phyloP scores from a whole-genome alignment of 1,284 basidiomycete genomes.

The Flammula alnicola region DNA sequence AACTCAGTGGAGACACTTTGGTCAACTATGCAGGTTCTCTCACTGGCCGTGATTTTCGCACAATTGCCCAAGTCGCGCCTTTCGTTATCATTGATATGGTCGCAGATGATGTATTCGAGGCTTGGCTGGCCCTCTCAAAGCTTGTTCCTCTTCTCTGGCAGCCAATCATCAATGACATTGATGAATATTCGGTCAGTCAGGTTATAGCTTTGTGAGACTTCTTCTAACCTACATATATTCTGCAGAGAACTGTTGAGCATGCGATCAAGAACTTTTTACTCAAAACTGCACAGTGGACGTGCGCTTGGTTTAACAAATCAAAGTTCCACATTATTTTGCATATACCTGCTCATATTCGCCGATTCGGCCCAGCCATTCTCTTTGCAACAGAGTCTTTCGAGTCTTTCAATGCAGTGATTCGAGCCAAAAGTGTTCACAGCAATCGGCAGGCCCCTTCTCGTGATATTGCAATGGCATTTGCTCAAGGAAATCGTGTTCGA shows the following conservation, averaged over 20 bases:
- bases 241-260: slow-evolving; percentile 22
- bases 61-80: too few species aligned
- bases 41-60: neutral
- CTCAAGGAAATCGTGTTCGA: too few species aligned
- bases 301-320: slow-evolving; percentile 44
- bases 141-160: slow-evolving; percentile 38
- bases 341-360: slow-evolving; percentile 35
- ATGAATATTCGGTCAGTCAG: slow-evolving; percentile 33
- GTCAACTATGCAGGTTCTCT: neutral
- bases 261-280: slow-evolving; percentile 36
- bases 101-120: slow-evolving; percentile 13
- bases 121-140: slow-evolving; percentile 37
- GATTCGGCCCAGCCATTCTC: too few species aligned
- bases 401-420: slow-evolving; percentile 50
- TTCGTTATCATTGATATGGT: slow-evolving; percentile 40
- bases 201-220: neutral
- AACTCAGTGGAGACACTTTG: too few species aligned
- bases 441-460: slow-evolving; percentile 48
- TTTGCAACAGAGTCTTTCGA: slow-evolving; percentile 51
- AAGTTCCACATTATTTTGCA: slow-evolving; percentile 44
- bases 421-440: slow-evolving; percentile 41
- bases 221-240: neutral
- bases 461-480: too few species aligned
- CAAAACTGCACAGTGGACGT: slow-evolving; percentile 30
- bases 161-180: slow-evolving; percentile 32